phyloP scores from a whole-genome alignment of 345 rosid species.

The Salix exigua region DNA sequence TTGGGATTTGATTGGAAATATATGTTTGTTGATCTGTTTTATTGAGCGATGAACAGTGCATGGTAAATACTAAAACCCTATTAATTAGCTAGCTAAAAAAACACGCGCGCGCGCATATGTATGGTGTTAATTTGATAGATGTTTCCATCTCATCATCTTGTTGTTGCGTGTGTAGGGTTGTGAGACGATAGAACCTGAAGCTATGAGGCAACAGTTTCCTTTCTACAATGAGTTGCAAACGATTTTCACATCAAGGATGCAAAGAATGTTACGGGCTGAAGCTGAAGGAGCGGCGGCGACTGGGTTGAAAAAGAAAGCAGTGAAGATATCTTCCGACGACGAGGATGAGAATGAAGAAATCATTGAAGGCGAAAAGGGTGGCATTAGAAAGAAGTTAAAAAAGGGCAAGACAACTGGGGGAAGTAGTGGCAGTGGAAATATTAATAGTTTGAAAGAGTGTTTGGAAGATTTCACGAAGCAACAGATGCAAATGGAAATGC shows the following conservation, averaged over 20 bases:
- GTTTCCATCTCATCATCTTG: background rate
- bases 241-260: constrained; percentile 62
- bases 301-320: constrained; percentile 49
- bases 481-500: constrained; percentile 67
- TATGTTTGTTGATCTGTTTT: background rate
- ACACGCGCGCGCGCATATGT: no score
- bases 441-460: constrained; percentile 42
- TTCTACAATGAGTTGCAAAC: constrained; percentile 71
- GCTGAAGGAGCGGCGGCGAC: constrained; percentile 54
- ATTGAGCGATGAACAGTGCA: background rate
- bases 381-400: constrained; percentile 42
- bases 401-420: constrained; percentile 31
- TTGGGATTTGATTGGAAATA: background rate
- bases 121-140: background rate
- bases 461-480: constrained; percentile 82
- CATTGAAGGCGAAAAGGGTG: constrained; percentile 41
- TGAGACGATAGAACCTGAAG: constrained; percentile 74
- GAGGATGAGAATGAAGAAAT: constrained; percentile 60
- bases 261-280: constrained; percentile 70
- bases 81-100: background rate
- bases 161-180: constrained; percentile 50
- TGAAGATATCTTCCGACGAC: constrained; percentile 65
- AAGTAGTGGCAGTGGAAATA: constrained; percentile 7
- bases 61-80: constrained; percentile 21
- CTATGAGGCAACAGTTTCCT: constrained; percentile 75